A percentile compares a stretch with the other conserved stretches of the same genome.
Conservation (phyloP, 495 filamentous ascomycete species). For the Aspergillus heteromorphus region DNA sequence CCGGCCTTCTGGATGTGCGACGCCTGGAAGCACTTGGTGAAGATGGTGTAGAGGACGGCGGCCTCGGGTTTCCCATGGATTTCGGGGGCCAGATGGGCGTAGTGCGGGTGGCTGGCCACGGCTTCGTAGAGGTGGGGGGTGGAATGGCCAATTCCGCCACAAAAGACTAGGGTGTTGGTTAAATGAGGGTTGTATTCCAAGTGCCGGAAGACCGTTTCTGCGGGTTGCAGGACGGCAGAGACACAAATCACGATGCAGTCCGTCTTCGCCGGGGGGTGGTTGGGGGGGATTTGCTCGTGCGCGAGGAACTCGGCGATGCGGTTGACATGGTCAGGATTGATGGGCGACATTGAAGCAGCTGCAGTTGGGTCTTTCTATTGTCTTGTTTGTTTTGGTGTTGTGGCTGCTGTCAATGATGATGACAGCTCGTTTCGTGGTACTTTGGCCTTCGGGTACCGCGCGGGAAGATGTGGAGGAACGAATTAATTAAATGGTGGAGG, state of each 20-base stretch:
- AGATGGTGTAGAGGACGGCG: conserved; percentile 24
- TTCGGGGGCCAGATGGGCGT: conserved; percentile 10
- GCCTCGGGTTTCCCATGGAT: conserved; percentile 27
- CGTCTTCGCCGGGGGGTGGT: not conserved
- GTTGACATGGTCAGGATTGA: conserved; percentile 19
- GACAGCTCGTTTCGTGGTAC: no score
- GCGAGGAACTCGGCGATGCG: conserved; percentile 20
- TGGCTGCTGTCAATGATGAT: no score
- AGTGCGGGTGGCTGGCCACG: conserved; percentile 20
- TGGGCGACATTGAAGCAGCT: not conserved
- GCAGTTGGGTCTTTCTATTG: not conserved
- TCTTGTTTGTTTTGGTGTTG: not conserved
- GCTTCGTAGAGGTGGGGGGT: conserved; percentile 29
- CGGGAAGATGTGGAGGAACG: not conserved
- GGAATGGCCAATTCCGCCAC: conserved; percentile 35
- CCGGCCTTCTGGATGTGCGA: not conserved
- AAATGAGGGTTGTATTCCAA: conserved; percentile 14
- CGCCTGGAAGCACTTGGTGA: conserved; percentile 20
- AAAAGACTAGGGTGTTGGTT: conserved; percentile 28
- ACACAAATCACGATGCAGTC: conserved; percentile 28
- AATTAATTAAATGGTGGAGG: not conserved
- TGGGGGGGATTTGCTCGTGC: conserved; percentile 10
- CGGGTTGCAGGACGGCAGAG: conserved; percentile 19
- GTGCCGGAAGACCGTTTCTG: conserved; percentile 13
- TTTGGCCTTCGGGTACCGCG: no score